Evolutionary conservation across 768 basidiomycete species (phyloP).

Genomic region (Suillus alpinus): DNA sequence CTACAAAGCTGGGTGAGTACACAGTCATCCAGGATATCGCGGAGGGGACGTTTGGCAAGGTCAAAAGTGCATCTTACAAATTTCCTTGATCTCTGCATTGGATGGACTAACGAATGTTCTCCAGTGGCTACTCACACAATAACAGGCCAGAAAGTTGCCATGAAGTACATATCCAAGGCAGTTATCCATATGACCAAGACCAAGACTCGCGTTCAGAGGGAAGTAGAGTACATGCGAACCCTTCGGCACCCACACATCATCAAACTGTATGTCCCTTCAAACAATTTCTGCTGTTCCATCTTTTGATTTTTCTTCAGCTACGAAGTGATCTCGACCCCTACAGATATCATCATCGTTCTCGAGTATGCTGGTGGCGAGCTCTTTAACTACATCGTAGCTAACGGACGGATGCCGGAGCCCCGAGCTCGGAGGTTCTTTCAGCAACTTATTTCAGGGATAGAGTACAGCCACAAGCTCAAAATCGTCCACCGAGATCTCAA

Average conservation of each 20-base stretch:
- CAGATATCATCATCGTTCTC: constrained; percentile 97
- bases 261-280: constrained; percentile 68
- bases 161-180: constrained; percentile 96
- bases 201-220: constrained; percentile 87
- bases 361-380: constrained; percentile 96
- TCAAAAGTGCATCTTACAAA: constrained; percentile 76
- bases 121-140: constrained; percentile 91
- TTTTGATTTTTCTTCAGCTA: constrained; percentile 44
- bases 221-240: constrained; percentile 95
- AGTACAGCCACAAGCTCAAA: constrained; percentile 93
- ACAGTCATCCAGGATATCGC: constrained; percentile 85
- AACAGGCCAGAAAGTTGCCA: constrained; percentile 93
- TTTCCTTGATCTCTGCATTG: constrained; percentile 14
- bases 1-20: constrained; percentile 88
- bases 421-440: constrained; percentile 95
- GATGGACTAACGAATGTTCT: constrained; percentile 14
- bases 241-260: constrained; percentile 96
- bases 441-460: constrained; percentile 95
- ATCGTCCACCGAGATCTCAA: constrained; percentile 98
- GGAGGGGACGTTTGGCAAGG: constrained; percentile 97
- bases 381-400: constrained; percentile 96
- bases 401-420: constrained; percentile 86
- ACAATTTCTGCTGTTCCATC: not conserved
- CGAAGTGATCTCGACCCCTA: constrained; percentile 88
- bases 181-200: constrained; percentile 91